Evolutionary conservation across 2,329 filamentous ascomycete species (phyloP), one percentile per base, ranked within the genome.

Genomic region (Coleophoma eucalyptorum): DNA sequence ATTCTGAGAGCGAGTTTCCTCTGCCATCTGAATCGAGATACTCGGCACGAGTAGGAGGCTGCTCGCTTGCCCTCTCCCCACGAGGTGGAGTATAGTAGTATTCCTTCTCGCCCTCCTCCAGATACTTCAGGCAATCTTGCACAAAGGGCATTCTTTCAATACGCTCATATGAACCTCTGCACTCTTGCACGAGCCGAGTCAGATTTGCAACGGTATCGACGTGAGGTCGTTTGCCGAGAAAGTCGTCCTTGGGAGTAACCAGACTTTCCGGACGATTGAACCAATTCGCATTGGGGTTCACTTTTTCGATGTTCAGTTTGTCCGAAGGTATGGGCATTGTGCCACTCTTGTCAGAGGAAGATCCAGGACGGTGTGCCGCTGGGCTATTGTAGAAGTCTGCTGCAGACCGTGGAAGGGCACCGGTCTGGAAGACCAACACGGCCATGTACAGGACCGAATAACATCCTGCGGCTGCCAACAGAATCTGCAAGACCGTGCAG

Each of bases 141-240:
- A 79, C 75, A 56, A 75, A 74, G 47, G 73, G 66, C 77, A 80
- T 78, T 68, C 76, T 78, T 64, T 80, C 77, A 19, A 79, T 65
- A n/a, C 75, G 73, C 45, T 63, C 60, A 54, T 77, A 75, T 35
- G 74, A 73, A 13, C 78, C 78, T 56, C 76, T 66, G 62, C 78
- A 81, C 54, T 75, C 69, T 55, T 79, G 73, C 11, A 81, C 71
- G 49, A 81, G 59, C 63, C 72, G 69, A 48, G 76, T 69, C 49
- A 79, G 63, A 55, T 80, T 76, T 18, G 77, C 78, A 58, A 77
- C 70, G 18, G 75, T 78, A 57, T 81, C 75, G 41, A 77, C 69
- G 55, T 78, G 68, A 4, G 77, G 77, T 44, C 78, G 69, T 33
- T 68, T 65, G 3, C 77, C 77, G 51, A 78, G 60, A 57, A 72